Evolutionary conservation across 768 basidiomycete species (phyloP), one percentile per base, ranked within the genome.

Genomic region (Vararia minispora): DNA sequence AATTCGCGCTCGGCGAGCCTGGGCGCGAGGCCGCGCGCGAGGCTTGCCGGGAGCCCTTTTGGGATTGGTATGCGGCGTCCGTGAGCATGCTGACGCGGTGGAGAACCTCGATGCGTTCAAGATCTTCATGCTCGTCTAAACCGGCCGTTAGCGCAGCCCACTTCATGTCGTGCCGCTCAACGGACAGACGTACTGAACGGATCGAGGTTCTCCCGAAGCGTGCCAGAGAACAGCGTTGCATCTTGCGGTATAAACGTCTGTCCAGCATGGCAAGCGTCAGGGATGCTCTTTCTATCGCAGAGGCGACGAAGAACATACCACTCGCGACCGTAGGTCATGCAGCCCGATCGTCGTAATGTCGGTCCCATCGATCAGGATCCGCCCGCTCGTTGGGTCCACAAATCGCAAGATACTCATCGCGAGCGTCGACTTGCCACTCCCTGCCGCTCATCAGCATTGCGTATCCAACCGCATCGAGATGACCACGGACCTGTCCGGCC

Each of bases 371-470:
- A 94, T 77, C 32, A 84, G 22, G 35, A 95, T 89, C 17, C 68
- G 68, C 0, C 91, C 91, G 12, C 61, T 63, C 3, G 68, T 61
- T 1, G 90, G 87, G 52, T 94, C 89, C 49, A 80, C 79, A 50
- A 92, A 91, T 47, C 87, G 73, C 36, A 92, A 58, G 12, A 92
- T 63, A 50, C 82, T 82, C 84, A 86, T 87, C 0, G 86, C 86
- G 36, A 92, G 63, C 0, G 87, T 89, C 13, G 77, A 80, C 56
- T 87, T 87, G 11, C 83, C 83, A 45, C 80, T 83, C 3, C 82
- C 80, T 71, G 38, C 14, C 20, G 25, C 22, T 24, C 39, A 34
- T 46, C 13, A 42, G 34, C 12, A 35, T 9, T 4, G n/a, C 28
- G 22, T 42, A 27, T 11, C 5, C 7, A 28, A 27, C 29, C 17